Evolutionary conservation across 768 basidiomycete genomes (phyloP), one percentile per base, ranked within the genome.

Genomic region (Dioszegia hungarica): DNA sequence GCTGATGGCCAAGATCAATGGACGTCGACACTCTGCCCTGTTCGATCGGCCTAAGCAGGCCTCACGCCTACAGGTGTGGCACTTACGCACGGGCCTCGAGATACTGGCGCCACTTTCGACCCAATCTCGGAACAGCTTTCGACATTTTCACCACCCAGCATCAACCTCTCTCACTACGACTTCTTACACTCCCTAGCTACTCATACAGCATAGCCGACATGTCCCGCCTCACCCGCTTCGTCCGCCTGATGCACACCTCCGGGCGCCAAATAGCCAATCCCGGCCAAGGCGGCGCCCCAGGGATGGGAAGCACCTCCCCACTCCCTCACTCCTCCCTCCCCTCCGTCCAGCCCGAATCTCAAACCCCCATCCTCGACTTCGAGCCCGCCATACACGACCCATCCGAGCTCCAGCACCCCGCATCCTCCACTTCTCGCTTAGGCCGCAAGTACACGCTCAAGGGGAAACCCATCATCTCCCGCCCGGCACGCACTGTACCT

Each of bases 181-280:
- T 33, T 14, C 14, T 6, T 33, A 33, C 31, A 14, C 31, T 33
- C 31, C 6, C 31, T 33, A 33, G n/a, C 31, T 33, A 6, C 31
- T 33, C 6, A 6, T 33, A 33, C 8, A 6, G 8, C 31, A 33
- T 33, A 33, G 6, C 31, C 31, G 14, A 14, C 31, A 67, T 58
- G 55, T 59, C 59, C 33, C 57, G 60, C 15, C 45, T 64, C 14
- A 47, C 60, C 11, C 54, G 60, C 38, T 38, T 64, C n/a, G 6
- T 61, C 27, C 62, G 66, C 10, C 43, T 54, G 22, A 66, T 71
- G 66, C 72, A 71, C 39, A 67, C 67, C 5, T 62, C 56, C 14
- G 67, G 67, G 5, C 54, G 73, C 28, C 68, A 65, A 46, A 68
- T 70, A n/a, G 64, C 70, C 29, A 63, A 69, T 38, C 61, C 62